Base-by-base conservation (phyloP, 1,139 yeast species). In the Debaryomycetaceae sp. region DNA sequence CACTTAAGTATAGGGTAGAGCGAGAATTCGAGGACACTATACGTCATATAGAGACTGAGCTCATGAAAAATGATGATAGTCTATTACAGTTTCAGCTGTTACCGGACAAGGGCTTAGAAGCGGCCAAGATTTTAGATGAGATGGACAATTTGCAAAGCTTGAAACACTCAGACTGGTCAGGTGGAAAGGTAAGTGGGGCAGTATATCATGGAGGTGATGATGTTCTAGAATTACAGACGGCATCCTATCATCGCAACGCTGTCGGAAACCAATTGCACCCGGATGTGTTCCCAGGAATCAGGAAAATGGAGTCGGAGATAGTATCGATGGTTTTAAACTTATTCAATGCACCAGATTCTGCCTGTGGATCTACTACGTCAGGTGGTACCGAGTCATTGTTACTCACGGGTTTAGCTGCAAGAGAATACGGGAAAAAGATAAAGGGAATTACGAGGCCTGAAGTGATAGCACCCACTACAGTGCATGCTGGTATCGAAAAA, bases 341-440 rank as follows among this genome's bases (percentile, higher is more conserved):
- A 55, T 93, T 86, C 69, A 78, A 91, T 63, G 78, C 71, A 0
- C 95, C 95, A 2, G 84, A 86, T 1, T 62, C 63, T 22, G 89
- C 85, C 0, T 88, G 95, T 59, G 98, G 98, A 11, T 82, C 95
- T n/a, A 80, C 95, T 0, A 85, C 97, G 1, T 84, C 95, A 2
- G 99, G 99, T n/a, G 99, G 99, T 24, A 90, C 99, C 0, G 99
- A 93, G 62, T 90, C 97, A 1, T 68, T 93, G 42, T 66, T 93
- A 39, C 72, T 93, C 57, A 82, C 98, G 0, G 91, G 97, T 45
- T 71, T 93, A 43, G 83, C 97, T 20, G 98, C 98, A 0, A 72
- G 87, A 54, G 91, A 84, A 42, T 80, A 75, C 53, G 88, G 81
- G 1, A 75, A 66, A 50, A 70, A 70, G 14, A 64, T 73, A 38